Conservation (phyloP, 192 early-diverging fungal genomes). For the Bifiguratus adelaidae region DNA sequence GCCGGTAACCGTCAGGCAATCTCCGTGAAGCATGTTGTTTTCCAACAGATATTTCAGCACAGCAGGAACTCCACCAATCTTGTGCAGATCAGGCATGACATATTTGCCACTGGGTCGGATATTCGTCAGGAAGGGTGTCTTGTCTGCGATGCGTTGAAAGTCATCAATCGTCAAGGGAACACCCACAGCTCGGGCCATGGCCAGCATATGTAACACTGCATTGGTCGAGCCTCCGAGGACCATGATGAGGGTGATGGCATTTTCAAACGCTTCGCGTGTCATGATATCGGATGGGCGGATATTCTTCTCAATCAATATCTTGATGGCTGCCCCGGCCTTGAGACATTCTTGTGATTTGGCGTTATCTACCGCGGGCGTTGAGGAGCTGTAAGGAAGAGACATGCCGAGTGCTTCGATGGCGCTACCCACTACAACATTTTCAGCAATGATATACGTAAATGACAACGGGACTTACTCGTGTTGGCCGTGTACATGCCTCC, state of each 20-base stretch:
- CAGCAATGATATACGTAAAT: neutral
- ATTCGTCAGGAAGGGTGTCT: slow-evolving; percentile 90
- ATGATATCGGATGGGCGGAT: slow-evolving; percentile 93
- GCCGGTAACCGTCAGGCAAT: slow-evolving; percentile 90
- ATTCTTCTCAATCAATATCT: slow-evolving; percentile 78
- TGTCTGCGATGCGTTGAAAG: slow-evolving; percentile 83
- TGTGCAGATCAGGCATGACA: slow-evolving; percentile 93
- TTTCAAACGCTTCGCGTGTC: slow-evolving; percentile 92
- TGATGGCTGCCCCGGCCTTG: slow-evolving; percentile 74
- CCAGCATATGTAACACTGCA: slow-evolving; percentile 89
- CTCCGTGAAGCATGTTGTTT: slow-evolving; percentile 77
- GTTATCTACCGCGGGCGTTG: slow-evolving; percentile 82
- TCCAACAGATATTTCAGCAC: slow-evolving; percentile 89
- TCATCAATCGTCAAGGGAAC: slow-evolving; percentile 84
- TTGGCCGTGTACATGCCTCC: slow-evolving; percentile 99
- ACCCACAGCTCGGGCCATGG: slow-evolving; percentile 72
- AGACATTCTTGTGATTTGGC: slow-evolving; percentile 85
- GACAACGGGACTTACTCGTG: slow-evolving; percentile 49
- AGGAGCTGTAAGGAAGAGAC: slow-evolving; percentile 91
- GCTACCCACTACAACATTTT: slow-evolving; percentile 57
- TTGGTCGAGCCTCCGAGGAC: slow-evolving; percentile 96
- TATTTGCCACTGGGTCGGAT: slow-evolving; percentile 96
- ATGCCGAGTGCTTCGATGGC: slow-evolving; percentile 98
- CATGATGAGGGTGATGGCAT: slow-evolving; percentile 88
- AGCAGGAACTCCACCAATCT: slow-evolving; percentile 87